Percentiles rank a stretch among this genome's conserved stretches.
These are phyloP conservation scores for Tetradesmus obliquus DNA, from an alignment of 139 green algal species.

Conservation along the genomic window DNA sequence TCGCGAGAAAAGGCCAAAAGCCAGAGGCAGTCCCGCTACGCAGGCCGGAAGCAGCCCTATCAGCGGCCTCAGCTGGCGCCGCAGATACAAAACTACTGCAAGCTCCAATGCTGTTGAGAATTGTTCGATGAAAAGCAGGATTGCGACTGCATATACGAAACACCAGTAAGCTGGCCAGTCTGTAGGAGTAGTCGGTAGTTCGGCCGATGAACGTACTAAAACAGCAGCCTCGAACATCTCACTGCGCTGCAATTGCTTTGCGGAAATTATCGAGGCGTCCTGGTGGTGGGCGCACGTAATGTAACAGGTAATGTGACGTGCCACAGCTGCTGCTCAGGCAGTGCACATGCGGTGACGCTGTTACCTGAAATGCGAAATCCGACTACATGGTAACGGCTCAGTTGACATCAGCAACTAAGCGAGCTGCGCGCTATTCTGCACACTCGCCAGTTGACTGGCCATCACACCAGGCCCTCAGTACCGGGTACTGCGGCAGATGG, in stretches of 20 bases:
- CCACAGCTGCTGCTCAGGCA: neutral
- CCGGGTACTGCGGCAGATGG: too few species aligned
- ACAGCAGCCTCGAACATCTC: neutral
- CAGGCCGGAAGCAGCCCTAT: neutral
- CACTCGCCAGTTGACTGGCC: too few species aligned
- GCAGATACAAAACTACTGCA: neutral
- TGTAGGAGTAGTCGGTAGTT: neutral
- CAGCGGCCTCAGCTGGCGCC: neutral
- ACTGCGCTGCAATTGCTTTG: neutral
- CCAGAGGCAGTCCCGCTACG: neutral
- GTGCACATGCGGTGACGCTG: too few species aligned
- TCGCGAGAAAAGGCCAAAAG: neutral
- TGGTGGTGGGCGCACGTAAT: neutral
- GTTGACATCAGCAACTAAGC: too few species aligned
- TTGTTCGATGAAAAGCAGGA: neutral
- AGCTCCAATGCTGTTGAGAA: neutral
- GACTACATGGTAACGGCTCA: too few species aligned
- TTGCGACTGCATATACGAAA: neutral
- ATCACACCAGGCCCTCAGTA: too few species aligned
- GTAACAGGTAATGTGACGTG: neutral
- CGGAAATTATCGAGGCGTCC: neutral
- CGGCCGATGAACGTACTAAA: neutral
- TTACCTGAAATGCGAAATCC: too few species aligned
- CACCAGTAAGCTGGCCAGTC: neutral
- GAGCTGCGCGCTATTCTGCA: too few species aligned